phyloP scores from a whole-genome alignment of 2,329 filamentous ascomycete species.

The Lasiodiplodia gonubiensis region DNA sequence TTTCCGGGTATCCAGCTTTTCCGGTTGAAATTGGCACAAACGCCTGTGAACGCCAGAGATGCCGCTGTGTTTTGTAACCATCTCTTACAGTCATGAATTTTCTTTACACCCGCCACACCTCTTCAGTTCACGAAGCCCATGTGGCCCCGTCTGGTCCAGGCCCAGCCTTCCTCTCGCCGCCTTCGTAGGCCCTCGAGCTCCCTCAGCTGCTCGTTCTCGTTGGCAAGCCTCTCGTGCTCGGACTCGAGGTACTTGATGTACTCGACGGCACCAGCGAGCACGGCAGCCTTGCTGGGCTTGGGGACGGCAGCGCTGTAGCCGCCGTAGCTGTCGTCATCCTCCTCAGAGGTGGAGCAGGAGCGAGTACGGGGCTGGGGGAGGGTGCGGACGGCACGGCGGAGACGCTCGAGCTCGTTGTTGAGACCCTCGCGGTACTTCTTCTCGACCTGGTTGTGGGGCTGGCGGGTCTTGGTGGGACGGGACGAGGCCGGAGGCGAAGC shows the following conservation, averaged over 20 bases:
- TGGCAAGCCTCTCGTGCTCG: slow-evolving; percentile 31
- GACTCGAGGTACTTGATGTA: slow-evolving; percentile 31
- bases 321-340: slow-evolving; percentile 21
- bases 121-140: slow-evolving; percentile 26
- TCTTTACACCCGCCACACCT: neutral
- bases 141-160: slow-evolving; percentile 22
- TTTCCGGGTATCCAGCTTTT: slow-evolving; percentile 27
- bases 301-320: slow-evolving; percentile 25
- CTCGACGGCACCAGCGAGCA: slow-evolving; percentile 31
- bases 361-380: slow-evolving; percentile 40
- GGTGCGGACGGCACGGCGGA: slow-evolving; percentile 39
- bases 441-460: slow-evolving; percentile 46
- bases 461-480: slow-evolving; percentile 31
- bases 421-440: slow-evolving; percentile 42
- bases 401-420: slow-evolving; percentile 41
- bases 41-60: slow-evolving; percentile 23
- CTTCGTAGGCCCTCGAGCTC: slow-evolving; percentile 28
- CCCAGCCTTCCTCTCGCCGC: slow-evolving; percentile 26
- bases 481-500: slow-evolving; percentile 16
- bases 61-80: neutral
- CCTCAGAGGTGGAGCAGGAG: slow-evolving; percentile 31
- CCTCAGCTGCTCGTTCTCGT: slow-evolving; percentile 39
- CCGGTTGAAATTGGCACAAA: slow-evolving; percentile 13
- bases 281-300: slow-evolving; percentile 34
- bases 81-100: slow-evolving; percentile 17